Evolutionary conservation across 768 basidiomycete species (phyloP), one percentile per base, ranked within the genome.

Genomic region (Lactarius psammicola): DNA sequence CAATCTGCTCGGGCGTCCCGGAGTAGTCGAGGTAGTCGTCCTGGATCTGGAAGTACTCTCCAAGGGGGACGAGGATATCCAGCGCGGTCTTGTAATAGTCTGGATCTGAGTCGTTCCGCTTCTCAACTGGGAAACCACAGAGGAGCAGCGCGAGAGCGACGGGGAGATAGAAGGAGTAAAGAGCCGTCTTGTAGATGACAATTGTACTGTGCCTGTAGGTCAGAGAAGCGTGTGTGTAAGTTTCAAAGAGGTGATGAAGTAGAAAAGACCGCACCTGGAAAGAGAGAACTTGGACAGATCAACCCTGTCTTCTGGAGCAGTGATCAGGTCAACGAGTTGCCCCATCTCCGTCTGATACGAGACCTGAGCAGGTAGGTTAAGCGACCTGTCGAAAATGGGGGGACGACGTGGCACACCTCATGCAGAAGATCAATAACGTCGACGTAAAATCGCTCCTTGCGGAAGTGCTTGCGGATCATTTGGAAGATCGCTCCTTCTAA

Each of bases 21-120:
- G 90, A 88, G 75, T 86, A 97, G 77, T 99, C 97, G 72, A 98
- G 85, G 78, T 88, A 98, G 78, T 98, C 96, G 75, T 98, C 96
- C 77, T 99, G 96, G 65, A 96, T 84, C 78, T 99, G 96, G 87
- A 98, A 98, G 79, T 98, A 99, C 77, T 97, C 95, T 56, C 96
- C 96, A 63, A 98, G 83, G 4, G 92, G 92, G 62, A 98, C 78
- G 49, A 98, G 85, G 75, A 99, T 95, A 54, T 85, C 82, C 42
- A 85, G 80, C 0, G 95, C 90, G 69, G 86, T 75, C 51, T 87
- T 83, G 80, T 92, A 96, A 4, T 89, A 85, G 56, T 81, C 79
- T 13, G 81, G 77, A 33, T 78, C 80, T 78, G 73, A 75, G 75
- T 78, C 76, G 72, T 76, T 77, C 72, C 78, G 73, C 74, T 76